Conservation (phyloP, 345 rosid genomes). For the Heritiera littoralis region DNA sequence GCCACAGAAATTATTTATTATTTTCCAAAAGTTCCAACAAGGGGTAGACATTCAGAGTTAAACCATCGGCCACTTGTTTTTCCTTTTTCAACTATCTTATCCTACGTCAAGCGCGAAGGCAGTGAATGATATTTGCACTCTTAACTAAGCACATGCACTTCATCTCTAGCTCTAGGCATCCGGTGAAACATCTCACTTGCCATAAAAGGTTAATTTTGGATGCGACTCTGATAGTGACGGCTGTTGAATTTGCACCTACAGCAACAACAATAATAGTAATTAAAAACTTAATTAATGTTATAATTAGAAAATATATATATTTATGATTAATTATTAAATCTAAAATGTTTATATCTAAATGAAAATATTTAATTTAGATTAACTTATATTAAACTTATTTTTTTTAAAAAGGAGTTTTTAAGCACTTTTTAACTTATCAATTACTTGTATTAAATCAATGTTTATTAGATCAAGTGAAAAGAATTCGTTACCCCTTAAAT, state of each 20-base stretch:
- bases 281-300: too few species aligned
- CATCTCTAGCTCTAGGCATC: background rate
- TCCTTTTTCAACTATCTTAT: background rate
- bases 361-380: too few species aligned
- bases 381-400: too few species aligned
- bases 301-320: too few species aligned
- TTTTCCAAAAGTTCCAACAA: conserved; percentile 9
- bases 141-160: background rate
- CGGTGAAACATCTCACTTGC: conserved; percentile 14
- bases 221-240: conserved; percentile 11
- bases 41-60: conserved; percentile 20
- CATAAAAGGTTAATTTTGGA: conserved; percentile 27
- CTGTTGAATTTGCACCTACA: background rate
- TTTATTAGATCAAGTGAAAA: too few species aligned
- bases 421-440: too few species aligned
- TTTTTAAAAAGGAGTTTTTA: too few species aligned
- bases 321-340: too few species aligned
- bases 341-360: too few species aligned
- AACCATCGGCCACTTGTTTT: conserved; percentile 17
- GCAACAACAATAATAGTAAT: too few species aligned
- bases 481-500: too few species aligned
- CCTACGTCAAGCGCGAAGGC: background rate
- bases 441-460: too few species aligned
- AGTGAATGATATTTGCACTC: background rate
- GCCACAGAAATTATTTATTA: background rate